Percentiles rank a stretch among this genome's conserved stretches.
These are phyloP conservation scores for Leishmania gerbilli DNA, from an alignment of 208 protist species.

Conservation along the genomic window DNA sequence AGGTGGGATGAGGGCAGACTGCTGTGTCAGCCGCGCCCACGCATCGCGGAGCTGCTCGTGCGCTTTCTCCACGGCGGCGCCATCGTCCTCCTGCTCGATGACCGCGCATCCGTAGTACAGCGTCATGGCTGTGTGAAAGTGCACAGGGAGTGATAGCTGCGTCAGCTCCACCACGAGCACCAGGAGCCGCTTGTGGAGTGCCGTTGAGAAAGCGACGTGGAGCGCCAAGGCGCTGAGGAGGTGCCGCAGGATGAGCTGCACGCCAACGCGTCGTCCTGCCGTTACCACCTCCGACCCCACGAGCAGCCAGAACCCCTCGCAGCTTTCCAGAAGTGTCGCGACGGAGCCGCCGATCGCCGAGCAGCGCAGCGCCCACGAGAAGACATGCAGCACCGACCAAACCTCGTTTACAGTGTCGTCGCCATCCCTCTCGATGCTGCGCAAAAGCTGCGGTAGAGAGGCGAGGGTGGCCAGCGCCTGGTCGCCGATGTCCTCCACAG, in stretches of 20 bases:
- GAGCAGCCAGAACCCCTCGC: slow-evolving; percentile 24
- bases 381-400: slow-evolving; percentile 29
- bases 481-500: slow-evolving; percentile 27
- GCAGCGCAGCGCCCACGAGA: slow-evolving; percentile 29
- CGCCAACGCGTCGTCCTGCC: slow-evolving; percentile 11
- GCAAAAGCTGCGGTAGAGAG: slow-evolving; percentile 13
- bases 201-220: slow-evolving; percentile 13
- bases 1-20: slow-evolving; percentile 3
- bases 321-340: slow-evolving; percentile 15
- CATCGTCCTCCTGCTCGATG: slow-evolving; percentile 9
- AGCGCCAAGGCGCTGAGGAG: slow-evolving; percentile 28
- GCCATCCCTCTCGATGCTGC: slow-evolving; percentile 13
- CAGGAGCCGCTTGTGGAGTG: slow-evolving; percentile 18
- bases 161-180: slow-evolving; percentile 10
- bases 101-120: slow-evolving; percentile 28
- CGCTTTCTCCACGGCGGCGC: background rate
- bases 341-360: slow-evolving; percentile 9
- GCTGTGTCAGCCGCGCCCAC: slow-evolving; percentile 16
- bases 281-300: slow-evolving; percentile 13
- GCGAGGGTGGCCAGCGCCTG: slow-evolving; percentile 11
- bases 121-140: slow-evolving; percentile 28
- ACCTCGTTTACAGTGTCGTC: slow-evolving; percentile 28
- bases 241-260: slow-evolving; percentile 30
- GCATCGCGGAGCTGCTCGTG: slow-evolving; percentile 10
- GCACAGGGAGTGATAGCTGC: slow-evolving; percentile 23